A percentile compares a stretch with the other conserved stretches of the same genome.
phyloP scores from a whole-genome alignment of 177 flowering plant species.

The Vitis hybrid region DNA sequence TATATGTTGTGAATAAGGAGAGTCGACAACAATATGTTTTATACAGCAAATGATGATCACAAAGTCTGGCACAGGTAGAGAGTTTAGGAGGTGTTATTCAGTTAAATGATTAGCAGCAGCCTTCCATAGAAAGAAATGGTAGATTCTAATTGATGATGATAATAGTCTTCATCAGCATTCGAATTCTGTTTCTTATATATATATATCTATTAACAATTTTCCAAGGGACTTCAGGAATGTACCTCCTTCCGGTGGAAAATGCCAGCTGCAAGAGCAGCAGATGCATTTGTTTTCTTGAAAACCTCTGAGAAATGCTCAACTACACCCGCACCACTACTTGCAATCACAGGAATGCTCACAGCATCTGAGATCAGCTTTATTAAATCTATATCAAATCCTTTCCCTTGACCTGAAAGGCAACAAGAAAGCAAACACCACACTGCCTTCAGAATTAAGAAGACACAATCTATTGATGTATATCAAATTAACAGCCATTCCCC shows the following conservation, averaged over 20 bases:
- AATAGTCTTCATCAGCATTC: too few species aligned
- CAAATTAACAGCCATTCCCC: too few species aligned
- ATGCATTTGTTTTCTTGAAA: slow-evolving; percentile 79
- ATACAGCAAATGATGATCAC: too few species aligned
- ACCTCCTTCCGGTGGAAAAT: slow-evolving; percentile 98
- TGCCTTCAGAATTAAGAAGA: background rate
- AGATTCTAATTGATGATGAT: too few species aligned
- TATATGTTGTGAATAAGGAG: too few species aligned
- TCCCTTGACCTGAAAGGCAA: slow-evolving; percentile 75
- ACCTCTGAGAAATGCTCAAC: slow-evolving; percentile 90
- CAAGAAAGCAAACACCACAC: background rate
- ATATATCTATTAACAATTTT: background rate
- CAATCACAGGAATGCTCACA: slow-evolving; percentile 94
- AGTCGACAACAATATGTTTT: too few species aligned
- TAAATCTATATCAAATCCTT: slow-evolving; percentile 89
- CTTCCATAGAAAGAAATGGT: too few species aligned
- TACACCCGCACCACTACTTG: slow-evolving; percentile 97
- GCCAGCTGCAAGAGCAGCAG: slow-evolving; percentile 99
- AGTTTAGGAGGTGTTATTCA: too few species aligned
- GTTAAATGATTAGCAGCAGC: too few species aligned
- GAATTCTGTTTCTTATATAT: too few species aligned
- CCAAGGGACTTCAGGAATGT: slow-evolving; percentile 5
- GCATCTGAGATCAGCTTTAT: slow-evolving; percentile 86
- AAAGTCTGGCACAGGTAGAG: too few species aligned
- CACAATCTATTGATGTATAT: too few species aligned